Conservation (phyloP, 2,329 filamentous ascomycete species). For the Lachnellula occidentalis region DNA sequence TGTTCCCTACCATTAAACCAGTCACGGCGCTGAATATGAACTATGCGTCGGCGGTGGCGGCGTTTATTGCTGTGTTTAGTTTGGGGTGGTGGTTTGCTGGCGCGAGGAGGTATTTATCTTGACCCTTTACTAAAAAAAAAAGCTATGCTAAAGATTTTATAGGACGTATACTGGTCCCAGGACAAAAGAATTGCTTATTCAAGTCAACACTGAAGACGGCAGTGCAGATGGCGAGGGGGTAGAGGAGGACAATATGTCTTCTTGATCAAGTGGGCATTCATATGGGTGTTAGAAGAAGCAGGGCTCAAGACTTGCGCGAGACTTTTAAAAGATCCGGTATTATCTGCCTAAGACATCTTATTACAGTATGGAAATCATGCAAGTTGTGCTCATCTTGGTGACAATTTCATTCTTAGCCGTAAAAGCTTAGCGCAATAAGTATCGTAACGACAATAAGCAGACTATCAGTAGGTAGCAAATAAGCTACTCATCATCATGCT, state of each 20-base stretch:
- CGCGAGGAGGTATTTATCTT: conserved; percentile 19
- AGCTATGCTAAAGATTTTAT: neutral
- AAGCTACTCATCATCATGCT: too few species aligned
- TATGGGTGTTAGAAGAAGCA: neutral
- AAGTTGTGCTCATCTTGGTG: too few species aligned
- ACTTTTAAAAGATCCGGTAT: too few species aligned
- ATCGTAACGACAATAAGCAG: too few species aligned
- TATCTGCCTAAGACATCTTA: too few species aligned
- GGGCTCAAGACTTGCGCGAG: neutral
- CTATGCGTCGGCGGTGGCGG: conserved; percentile 42
- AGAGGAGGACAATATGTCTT: neutral
- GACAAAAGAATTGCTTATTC: conserved; percentile 42
- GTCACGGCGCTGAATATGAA: conserved; percentile 47
- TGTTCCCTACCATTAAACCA: conserved; percentile 44
- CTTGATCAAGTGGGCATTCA: neutral
- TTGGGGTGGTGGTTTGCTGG: conserved; percentile 41
- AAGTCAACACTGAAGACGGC: conserved; percentile 1
- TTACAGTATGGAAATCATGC: too few species aligned
- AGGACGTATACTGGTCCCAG: conserved; percentile 50
- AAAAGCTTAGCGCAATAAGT: too few species aligned
- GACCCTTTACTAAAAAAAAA: neutral
- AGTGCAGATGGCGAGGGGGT: neutral
- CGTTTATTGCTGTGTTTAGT: conserved; percentile 44
- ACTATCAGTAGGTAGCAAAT: too few species aligned
- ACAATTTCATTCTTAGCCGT: too few species aligned